Evolutionary conservation across 2,329 filamentous ascomycete genomes (phyloP), one percentile per base, ranked within the genome.

Genomic region (Lecanosticta acicola): DNA sequence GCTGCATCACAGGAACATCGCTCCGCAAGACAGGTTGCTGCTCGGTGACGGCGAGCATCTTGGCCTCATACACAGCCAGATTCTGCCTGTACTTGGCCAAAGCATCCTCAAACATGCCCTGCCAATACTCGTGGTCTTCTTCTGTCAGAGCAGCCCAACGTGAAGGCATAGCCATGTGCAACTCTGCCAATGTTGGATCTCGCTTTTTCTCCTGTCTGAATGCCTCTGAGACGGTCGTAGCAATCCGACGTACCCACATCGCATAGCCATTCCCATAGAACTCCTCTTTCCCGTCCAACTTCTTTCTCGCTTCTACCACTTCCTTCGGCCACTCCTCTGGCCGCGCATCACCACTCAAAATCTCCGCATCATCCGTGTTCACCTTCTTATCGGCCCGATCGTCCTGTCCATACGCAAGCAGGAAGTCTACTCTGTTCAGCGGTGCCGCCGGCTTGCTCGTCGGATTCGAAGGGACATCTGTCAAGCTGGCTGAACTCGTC

Each of bases 251-350:
- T 32, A 55, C 56, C 33, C 61, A 65, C 32, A 60, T 51, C 14
- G 57, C 59, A 47, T 64, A 65, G 3, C 58, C 59, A 39, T 63
- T 61, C 13, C 57, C 57, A 20, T 50, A 38, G 35, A 55, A 49
- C 4, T 39, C 24, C 17, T 48, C 39, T 14, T 33, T 33, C 4
- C 42, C 47, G 16, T 42, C 19, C 32, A 53, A 34, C 34, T 42
- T 53, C 14, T 46, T 43, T 17, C 40, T 46, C 8, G 53, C 56
- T 13, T 56, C 51, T 19, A 55, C 26, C n/a, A 51, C 50, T 34
- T 55, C 51, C 32, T 48, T 42, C 1, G 58, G 57, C 24, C 56
- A 38, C 17, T 57, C 50, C 7, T 33, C 41, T 38, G 55, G 55
- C 11, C 51, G 51, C 17, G 50, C 47, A 21, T 55, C 51, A 29